Conservation (phyloP, 106 monocot genomes). For the Apostasia shenzhenica region DNA sequence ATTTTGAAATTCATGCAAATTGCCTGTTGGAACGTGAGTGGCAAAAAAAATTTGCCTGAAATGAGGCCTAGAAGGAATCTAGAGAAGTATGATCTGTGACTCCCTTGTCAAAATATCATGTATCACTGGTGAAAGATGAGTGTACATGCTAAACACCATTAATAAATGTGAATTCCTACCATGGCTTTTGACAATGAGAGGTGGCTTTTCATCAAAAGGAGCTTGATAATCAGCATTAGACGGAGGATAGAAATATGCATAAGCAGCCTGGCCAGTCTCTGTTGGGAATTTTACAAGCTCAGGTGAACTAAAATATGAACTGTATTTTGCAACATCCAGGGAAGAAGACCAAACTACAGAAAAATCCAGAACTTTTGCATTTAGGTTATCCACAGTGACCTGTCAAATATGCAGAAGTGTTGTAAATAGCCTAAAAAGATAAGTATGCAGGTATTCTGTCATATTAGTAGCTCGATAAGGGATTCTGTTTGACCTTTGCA, state of each 20-base stretch:
- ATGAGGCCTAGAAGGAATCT: too few relatives aligned
- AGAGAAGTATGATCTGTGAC: too few relatives aligned
- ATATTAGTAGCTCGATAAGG: constrained; percentile 1
- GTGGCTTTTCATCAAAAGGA: constrained; percentile 65
- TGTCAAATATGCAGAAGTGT: constrained; percentile 18
- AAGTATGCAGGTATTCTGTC: not conserved
- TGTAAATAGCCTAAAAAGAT: constrained; percentile 1
- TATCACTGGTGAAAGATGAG: too few relatives aligned
- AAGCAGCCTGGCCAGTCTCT: constrained; percentile 66
- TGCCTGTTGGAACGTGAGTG: too few relatives aligned
- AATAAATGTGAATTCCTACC: constrained; percentile 29
- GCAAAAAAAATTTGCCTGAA: too few relatives aligned
- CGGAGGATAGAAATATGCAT: constrained; percentile 88
- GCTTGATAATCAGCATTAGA: constrained; percentile 56
- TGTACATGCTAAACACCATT: too few relatives aligned
- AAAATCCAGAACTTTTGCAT: constrained; percentile 25
- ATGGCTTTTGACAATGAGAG: constrained; percentile 79
- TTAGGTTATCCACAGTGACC: constrained; percentile 51
- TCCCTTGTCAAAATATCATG: too few relatives aligned
- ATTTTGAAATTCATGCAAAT: too few relatives aligned
- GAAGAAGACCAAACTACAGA: constrained; percentile 71
- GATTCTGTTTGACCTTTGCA: constrained; percentile 49
- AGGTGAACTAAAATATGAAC: constrained; percentile 66
- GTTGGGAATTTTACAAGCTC: constrained; percentile 83
- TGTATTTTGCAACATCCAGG: constrained; percentile 36